Evolutionary conservation across 2,329 filamentous ascomycete genomes (phyloP).

Genomic region (Coniochaeta prunicola): DNA sequence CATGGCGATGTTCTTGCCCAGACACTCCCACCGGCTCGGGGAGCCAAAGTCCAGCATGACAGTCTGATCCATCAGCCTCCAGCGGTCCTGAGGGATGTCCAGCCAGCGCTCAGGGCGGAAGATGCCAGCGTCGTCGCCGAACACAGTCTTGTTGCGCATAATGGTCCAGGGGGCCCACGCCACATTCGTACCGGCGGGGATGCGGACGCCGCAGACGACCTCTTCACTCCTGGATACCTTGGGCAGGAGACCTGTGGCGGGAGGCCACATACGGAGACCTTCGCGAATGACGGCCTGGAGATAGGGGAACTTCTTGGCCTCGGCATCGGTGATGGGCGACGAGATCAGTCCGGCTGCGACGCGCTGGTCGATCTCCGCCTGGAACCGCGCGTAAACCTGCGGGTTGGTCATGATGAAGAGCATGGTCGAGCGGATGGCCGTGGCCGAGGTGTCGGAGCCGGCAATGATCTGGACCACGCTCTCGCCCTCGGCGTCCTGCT

Average conservation of each 20-base stretch:
- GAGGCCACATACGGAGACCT: conserved; percentile 27
- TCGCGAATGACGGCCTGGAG: conserved; percentile 31
- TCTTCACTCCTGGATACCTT: conserved; percentile 22
- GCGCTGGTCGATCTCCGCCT: conserved; percentile 22
- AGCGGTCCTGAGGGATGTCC: conserved; percentile 20
- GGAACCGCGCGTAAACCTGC: conserved; percentile 15
- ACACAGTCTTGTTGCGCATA: conserved; percentile 21
- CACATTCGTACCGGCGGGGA: conserved; percentile 29
- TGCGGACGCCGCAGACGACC: conserved; percentile 19
- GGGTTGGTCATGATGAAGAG: conserved; percentile 39
- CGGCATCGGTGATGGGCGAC: conserved; percentile 19
- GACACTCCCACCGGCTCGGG: conserved; percentile 26
- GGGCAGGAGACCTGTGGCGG: conserved; percentile 14
- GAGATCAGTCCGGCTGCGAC: conserved; percentile 28
- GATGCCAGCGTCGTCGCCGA: conserved; percentile 26
- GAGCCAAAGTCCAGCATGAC: conserved; percentile 30
- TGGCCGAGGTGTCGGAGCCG: conserved; percentile 45
- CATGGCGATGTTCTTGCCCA: conserved; percentile 31
- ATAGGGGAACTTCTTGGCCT: conserved; percentile 22
- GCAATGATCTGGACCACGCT: conserved; percentile 25
- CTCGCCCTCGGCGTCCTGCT: conserved; percentile 11
- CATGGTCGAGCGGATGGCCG: conserved; percentile 37
- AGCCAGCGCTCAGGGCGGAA: conserved; percentile 39
- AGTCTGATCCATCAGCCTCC: conserved; percentile 22
- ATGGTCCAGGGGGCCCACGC: conserved; percentile 27